Base-by-base conservation (phyloP, 2,329 filamentous ascomycete genomes). In the Venturia aucupariae region DNA sequence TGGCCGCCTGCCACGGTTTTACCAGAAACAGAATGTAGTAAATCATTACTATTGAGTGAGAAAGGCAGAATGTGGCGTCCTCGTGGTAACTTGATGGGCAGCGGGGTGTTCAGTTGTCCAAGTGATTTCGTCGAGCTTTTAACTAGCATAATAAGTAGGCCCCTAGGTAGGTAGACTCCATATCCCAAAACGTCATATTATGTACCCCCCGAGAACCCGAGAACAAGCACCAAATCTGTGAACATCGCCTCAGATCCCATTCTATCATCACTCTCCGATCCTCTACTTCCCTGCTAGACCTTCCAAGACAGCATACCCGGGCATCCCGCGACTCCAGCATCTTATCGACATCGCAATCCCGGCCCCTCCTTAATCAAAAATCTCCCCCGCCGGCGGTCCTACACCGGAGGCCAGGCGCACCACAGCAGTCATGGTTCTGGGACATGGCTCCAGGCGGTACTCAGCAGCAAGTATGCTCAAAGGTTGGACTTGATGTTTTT, bases 391-490 rank as follows among this genome's bases (percentile, higher is more conserved):
- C 42, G 11, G 42, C 61, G 15, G 44, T 38, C 38, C 39, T 44
- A 38, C 30, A 44, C 35, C 24, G 44, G 30, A 38, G 17, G 24
- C 30, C 48, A 35, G n/a, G 46, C 42, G 22, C 32, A 38, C 32
- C n/a, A 38, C 48, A 63, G 13, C 46, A 70, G 74, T 65, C 67
- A 81, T 82, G 79, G 78, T 80, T 61, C 75, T 81, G 62, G 79
- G 77, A 35, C 62, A 63, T 63, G 79, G 77, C 22, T 24, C 46
- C 71, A 76, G 80, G 68, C 78, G 80, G 71, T 75, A 76, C 69
- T 80, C 79, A 67, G 70, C 73, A 62, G 73, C 74, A 67, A 78
- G 76, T 77, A 73, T 66, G 75, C 75, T 63, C 64, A 67, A 57
- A 41, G n/a, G 30, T 51, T 44, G 24, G 60, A 8, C 44, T 51